Conservation (phyloP, 495 filamentous ascomycete genomes). For the Tuber microsphaerosporum region DNA sequence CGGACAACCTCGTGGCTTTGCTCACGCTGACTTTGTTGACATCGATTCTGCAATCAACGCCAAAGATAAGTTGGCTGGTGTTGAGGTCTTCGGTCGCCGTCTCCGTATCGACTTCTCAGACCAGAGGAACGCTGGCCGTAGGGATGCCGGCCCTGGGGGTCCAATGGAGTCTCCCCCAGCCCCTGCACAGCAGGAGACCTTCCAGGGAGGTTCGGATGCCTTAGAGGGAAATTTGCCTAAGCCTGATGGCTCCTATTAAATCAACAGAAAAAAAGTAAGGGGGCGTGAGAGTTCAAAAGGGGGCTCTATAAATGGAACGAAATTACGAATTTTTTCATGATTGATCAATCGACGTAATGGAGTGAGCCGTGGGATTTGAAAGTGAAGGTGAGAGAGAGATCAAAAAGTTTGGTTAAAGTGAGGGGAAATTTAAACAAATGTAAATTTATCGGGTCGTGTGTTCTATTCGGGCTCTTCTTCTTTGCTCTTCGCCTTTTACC, state of each 20-base stretch:
- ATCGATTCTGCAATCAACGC: constrained; percentile 55
- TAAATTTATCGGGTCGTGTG: constrained; percentile 1
- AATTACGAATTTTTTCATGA: not conserved
- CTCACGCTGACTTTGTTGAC: constrained; percentile 77
- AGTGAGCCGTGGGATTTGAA: not conserved
- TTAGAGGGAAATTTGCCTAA: not conserved
- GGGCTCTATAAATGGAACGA: not conserved
- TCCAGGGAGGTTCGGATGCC: not conserved
- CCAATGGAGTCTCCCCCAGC: not conserved
- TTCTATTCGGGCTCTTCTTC: not conserved
- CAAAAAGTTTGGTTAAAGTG: not conserved
- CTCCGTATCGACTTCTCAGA: constrained; percentile 60
- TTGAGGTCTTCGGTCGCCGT: constrained; percentile 57
- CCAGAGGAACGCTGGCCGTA: constrained; percentile 8
- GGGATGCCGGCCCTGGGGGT: constrained; percentile 8
- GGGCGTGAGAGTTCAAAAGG: not conserved
- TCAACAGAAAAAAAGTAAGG: not conserved
- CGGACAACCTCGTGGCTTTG: constrained; percentile 81
- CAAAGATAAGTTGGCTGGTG: constrained; percentile 51
- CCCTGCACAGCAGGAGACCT: not conserved
- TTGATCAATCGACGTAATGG: not conserved
- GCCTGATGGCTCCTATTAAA: not conserved
- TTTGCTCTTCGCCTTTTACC: not conserved
- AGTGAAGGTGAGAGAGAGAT: constrained; percentile 2
- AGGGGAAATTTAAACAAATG: constrained; percentile 1